Evolutionary conservation across 805 yeast genomes (phyloP), one percentile per base, ranked within the genome.

Genomic region (Saccharomyces mikatae): DNA sequence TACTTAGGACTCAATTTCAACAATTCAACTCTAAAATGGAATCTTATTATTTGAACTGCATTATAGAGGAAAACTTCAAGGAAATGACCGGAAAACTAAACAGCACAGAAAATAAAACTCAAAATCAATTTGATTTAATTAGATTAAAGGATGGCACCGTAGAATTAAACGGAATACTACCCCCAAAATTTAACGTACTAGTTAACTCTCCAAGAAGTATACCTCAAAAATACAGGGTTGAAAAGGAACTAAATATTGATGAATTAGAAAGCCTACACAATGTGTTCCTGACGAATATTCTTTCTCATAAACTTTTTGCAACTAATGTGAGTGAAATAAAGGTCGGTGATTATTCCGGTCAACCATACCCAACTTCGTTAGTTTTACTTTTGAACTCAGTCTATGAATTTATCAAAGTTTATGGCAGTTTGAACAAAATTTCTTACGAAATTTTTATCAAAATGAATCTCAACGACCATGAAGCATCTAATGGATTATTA

Each of bases 211-310:
- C 28, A 4, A 49, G 11, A 6, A n/a, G 10, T 27, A 21, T 14
- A 5, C 29, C n/a, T 52, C 17, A 26, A 49, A 1, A 54, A n/a
- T 10, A 26, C 48, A 5, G 47, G 49, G 22, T 30, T 4, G 24
- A 31, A 44, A 21, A 9, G 17, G 27, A 22, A 47, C 53, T 58
- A 48, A 76, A 80, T 11, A 66, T 84, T 50, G 84, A 83, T 58
- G 83, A 81, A 47, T 61, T 84, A 11, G 70, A 73, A 10, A 41
- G 58, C 4, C 51, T 71, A 14, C 81, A 77, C 59, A 62, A 64
- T 24, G 55, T 56, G 2, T 74, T 67, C 60, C 54, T 75, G 51
- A 54, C 59, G 13, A 57, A 65, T 8, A 61, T 68, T 9, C 54
- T 65, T 6, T 52, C 60, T 14, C 65, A 66, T 46, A 63, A 61